Evolutionary conservation across 2,329 filamentous ascomycete genomes (phyloP), one percentile per base, ranked within the genome.

Genomic region (Arthrobotrys sphaeroides): DNA sequence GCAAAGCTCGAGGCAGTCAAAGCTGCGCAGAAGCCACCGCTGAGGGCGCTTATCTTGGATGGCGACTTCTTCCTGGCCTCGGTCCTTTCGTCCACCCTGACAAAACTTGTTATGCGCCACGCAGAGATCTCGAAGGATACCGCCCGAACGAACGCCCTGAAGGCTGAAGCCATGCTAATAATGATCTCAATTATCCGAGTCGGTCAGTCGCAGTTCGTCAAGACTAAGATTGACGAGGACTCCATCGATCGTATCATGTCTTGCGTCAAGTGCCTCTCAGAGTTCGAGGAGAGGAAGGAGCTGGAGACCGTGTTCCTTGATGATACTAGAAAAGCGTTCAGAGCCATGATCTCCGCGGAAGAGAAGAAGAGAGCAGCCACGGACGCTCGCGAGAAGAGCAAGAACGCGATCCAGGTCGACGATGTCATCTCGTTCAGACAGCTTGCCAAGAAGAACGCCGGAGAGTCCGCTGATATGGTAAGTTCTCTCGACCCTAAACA

Each of bases 151-250:
- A 99, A 99, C 80, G 94, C 94, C 28, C 87, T 99, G 24, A 91
- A 93, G 57, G 95, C 95, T 2, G 95, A 99, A 83, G 95, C 95
- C 47, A 99, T 99, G 95, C 87, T 99, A 62, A 98, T 99, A 82
- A 97, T 98, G 94, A 97, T 99, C 80, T 98, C 95, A 3, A 96
- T 99, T 79, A 93, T 99, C 78, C 93, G 95, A 57, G 95, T 97
- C 75, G 95, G 95, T 42, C 95, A 99, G 84, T 98, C 94, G n/a
- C 93, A 97, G 78, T 99, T 99, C 79, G 95, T 96, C 81, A 98
- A 98, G 85, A 91, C 93, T 0, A 92, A 93, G 1, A 98, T 99
- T 78, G 95, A 99, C 77, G 95, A 99, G 82, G 95, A 99, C 82
- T 97, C 95, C 0, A 88, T 98, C n/a, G 95, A 99, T 83, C 90